Evolutionary conservation across 306 rosid genomes (phyloP).

Genomic region (Medicago ruthenica): DNA sequence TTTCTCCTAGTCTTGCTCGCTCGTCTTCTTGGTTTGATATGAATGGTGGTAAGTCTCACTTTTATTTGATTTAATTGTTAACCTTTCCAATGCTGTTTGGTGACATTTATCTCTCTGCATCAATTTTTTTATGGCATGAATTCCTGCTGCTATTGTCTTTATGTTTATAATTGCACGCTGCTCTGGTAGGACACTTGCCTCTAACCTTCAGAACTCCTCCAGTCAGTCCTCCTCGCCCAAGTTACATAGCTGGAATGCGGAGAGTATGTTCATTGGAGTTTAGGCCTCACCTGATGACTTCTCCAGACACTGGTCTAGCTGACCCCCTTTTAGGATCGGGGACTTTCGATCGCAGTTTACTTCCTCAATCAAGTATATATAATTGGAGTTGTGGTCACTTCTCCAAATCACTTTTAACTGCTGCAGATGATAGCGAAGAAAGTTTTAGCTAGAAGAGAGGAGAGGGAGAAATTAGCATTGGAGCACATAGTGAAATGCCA

Average conservation of each 20-base stretch:
- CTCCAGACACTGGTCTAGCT: conserved; percentile 93
- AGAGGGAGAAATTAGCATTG: conserved; percentile 84
- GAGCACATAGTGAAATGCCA: conserved; percentile 94
- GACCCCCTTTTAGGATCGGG: conserved; percentile 91
- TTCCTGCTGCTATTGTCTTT: conserved; percentile 17
- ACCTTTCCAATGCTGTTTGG: conserved; percentile 16
- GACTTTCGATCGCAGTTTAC: conserved; percentile 79
- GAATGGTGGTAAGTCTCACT: conserved; percentile 75
- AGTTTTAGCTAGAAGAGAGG: conserved; percentile 78
- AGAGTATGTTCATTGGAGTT: conserved; percentile 94
- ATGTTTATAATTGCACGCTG: conserved; percentile 29
- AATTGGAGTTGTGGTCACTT: conserved; percentile 98
- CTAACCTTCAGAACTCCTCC: conserved; percentile 96
- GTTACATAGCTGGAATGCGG: conserved; percentile 84
- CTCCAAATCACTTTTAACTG: conserved; percentile 86
- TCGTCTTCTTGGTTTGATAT: conserved; percentile 97
- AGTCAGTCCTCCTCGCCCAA: conserved; percentile 95
- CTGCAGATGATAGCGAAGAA: conserved; percentile 79
- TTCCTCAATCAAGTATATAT: conserved; percentile 91
- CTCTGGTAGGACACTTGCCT: conserved; percentile 79
- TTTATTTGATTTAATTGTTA: conserved; percentile 24
- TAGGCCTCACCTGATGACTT: conserved; percentile 83
- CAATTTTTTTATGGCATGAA: conserved; percentile 14
- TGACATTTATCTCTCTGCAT: conserved; percentile 30
- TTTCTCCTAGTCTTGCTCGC: conserved; percentile 70